Evolutionary conservation across 169 alveolate species (phyloP).

Genomic region (Besnoitia besnoiti): DNA sequence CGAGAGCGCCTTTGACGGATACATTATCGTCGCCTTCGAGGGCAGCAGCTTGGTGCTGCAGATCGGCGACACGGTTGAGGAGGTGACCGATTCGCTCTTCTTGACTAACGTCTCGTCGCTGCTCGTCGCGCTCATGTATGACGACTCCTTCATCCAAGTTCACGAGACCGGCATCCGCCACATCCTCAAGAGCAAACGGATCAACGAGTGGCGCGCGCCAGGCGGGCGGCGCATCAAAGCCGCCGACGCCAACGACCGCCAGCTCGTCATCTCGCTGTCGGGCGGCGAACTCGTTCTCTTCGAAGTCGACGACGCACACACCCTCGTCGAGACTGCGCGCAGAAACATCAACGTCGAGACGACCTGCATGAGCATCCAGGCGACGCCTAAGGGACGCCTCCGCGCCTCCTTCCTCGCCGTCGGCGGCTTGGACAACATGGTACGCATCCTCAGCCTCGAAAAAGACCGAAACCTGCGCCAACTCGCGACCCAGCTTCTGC

Average conservation of each 20-base stretch:
- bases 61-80: conserved; percentile 93
- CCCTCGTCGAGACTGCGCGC: conserved; percentile 85
- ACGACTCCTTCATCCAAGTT: conserved; percentile 54
- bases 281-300: conserved; percentile 94
- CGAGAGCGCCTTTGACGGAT: conserved; percentile 80
- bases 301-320: conserved; percentile 91
- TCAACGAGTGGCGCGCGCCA: conserved; percentile 71
- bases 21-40: conserved; percentile 93
- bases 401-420: conserved; percentile 94
- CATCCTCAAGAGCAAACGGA: conserved; percentile 17
- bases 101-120: conserved; percentile 67
- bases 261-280: conserved; percentile 58
- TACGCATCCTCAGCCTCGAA: conserved; percentile 92
- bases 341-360: conserved; percentile 84
- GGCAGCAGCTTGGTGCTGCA: conserved; percentile 94
- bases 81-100: conserved; percentile 85
- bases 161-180: conserved; percentile 67
- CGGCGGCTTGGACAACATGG: conserved; percentile 94
- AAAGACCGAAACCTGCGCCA: conserved; percentile 91
- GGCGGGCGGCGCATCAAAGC: conserved; percentile 62
- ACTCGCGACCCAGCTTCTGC: conserved; percentile 91
- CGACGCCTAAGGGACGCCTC: conserved; percentile 89
- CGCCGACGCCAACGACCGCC: conserved; percentile 59
- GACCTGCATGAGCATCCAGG: conserved; percentile 89
- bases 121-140: conserved; percentile 59